Evolutionary conservation across 2,329 filamentous ascomycete genomes (phyloP).

Genomic region (Penicillium sp.): DNA sequence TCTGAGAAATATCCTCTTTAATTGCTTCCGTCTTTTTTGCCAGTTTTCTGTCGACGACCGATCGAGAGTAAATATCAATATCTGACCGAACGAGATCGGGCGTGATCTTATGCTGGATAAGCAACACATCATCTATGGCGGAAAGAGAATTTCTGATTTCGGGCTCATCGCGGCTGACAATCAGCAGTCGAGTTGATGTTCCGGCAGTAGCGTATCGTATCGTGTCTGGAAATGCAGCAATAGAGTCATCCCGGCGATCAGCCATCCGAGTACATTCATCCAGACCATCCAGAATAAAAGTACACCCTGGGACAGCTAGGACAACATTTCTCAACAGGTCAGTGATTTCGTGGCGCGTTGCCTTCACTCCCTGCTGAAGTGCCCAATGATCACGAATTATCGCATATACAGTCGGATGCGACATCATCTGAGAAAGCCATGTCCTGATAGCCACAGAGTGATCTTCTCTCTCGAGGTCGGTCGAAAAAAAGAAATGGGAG

Average conservation of each 20-base stretch:
- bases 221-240: background rate
- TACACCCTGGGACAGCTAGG: background rate
- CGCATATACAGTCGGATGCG: background rate
- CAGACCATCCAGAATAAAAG: conserved; percentile 3
- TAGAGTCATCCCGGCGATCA: background rate
- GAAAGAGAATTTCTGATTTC: background rate
- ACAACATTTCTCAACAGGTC: background rate
- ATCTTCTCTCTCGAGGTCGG: conserved; percentile 1
- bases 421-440: conserved; percentile 4
- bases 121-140: background rate
- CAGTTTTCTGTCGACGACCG: background rate
- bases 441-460: conserved; percentile 2
- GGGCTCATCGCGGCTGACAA: conserved; percentile 8
- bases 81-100: background rate
- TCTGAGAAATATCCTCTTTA: background rate
- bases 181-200: conserved; percentile 3
- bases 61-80: background rate
- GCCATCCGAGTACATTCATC: conserved; percentile 2
- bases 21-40: background rate
- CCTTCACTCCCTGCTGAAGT: background rate
- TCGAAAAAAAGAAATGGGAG: conserved; percentile 5
- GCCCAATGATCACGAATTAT: background rate
- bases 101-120: background rate
- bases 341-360: background rate
- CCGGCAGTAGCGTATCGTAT: background rate